Percentiles rank a stretch among this genome's conserved stretches.
These are phyloP conservation scores for Prunus mira DNA, from an alignment of 306 rosid species.

Conservation along the genomic window DNA sequence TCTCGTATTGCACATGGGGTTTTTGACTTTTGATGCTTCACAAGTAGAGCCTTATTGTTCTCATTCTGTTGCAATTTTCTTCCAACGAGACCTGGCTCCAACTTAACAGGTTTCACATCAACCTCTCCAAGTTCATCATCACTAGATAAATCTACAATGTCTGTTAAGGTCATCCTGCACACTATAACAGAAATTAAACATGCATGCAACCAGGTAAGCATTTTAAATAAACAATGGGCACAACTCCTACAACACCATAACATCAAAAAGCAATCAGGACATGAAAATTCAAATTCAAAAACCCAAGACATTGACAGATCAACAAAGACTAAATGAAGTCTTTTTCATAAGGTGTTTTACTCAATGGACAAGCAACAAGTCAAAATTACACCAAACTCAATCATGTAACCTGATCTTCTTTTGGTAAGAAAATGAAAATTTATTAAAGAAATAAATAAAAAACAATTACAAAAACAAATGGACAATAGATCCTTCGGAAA, in stretches of 20 bases:
- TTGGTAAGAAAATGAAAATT: too few species aligned
- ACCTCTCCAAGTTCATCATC: constrained; percentile 58
- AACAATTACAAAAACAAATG: too few species aligned
- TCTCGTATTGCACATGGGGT: constrained; percentile 26
- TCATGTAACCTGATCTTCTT: too few species aligned
- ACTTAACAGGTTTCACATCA: constrained; percentile 42
- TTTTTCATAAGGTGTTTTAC: not conserved
- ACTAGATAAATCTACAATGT: constrained; percentile 69
- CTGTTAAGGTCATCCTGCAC: constrained; percentile 47
- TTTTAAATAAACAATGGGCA: not conserved
- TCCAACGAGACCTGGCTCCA: constrained; percentile 37
- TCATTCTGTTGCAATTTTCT: constrained; percentile 18
- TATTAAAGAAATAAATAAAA: too few species aligned
- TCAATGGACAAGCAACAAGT: too few species aligned
- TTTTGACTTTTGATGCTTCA: constrained; percentile 26
- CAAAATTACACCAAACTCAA: too few species aligned
- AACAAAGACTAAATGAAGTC: not conserved
- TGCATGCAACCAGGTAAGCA: not conserved
- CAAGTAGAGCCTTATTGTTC: constrained; percentile 11
- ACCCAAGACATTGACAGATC: not conserved
- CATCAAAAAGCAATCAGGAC: not conserved
- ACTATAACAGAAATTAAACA: constrained; percentile 31
- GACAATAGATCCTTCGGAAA: too few species aligned
- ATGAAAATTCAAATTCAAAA: not conserved
- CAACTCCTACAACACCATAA: not conserved